A percentile compares a stretch with the other conserved stretches of the same genome.
These are phyloP conservation scores for Postia placenta DNA, from an alignment of 768 basidiomycete species.

Conservation along the genomic window DNA sequence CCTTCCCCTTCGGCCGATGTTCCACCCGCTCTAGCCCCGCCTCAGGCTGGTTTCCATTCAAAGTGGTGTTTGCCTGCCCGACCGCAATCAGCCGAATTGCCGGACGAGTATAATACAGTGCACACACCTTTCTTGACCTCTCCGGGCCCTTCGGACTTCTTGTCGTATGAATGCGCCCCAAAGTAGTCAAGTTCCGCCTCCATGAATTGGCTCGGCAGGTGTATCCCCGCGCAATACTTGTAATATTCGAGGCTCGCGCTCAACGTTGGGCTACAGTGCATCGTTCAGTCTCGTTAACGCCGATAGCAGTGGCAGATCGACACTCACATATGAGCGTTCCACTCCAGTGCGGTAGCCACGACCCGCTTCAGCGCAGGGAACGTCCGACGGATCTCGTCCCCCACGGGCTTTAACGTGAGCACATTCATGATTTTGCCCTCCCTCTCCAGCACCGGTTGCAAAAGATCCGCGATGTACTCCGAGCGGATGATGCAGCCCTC, in stretches of 20 bases:
- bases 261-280: slow-evolving; percentile 11
- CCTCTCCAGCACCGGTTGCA: slow-evolving; percentile 14
- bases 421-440: slow-evolving; percentile 8
- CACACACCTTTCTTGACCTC: slow-evolving; percentile 15
- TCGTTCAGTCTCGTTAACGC: background rate
- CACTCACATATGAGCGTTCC: slow-evolving; percentile 16
- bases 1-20: background rate
- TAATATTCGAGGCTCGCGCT: slow-evolving; percentile 19
- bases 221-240: slow-evolving; percentile 17
- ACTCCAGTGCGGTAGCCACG: slow-evolving; percentile 9
- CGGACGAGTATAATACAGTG: background rate
- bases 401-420: slow-evolving; percentile 9
- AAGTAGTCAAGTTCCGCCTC: slow-evolving; percentile 20
- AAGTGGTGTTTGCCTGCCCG: slow-evolving; percentile 15
- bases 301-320: background rate
- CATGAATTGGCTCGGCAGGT: slow-evolving; percentile 16
- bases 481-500: slow-evolving; percentile 20
- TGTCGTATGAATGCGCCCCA: slow-evolving; percentile 17
- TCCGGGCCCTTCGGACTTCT: slow-evolving; percentile 14
- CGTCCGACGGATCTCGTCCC: slow-evolving; percentile 12
- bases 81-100: background rate
- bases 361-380: slow-evolving; percentile 8
- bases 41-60: slow-evolving; percentile 19
- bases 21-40: background rate
- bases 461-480: slow-evolving; percentile 15